phyloP scores from a whole-genome alignment of 441 rosid species.

The Corymbia citriodora region DNA sequence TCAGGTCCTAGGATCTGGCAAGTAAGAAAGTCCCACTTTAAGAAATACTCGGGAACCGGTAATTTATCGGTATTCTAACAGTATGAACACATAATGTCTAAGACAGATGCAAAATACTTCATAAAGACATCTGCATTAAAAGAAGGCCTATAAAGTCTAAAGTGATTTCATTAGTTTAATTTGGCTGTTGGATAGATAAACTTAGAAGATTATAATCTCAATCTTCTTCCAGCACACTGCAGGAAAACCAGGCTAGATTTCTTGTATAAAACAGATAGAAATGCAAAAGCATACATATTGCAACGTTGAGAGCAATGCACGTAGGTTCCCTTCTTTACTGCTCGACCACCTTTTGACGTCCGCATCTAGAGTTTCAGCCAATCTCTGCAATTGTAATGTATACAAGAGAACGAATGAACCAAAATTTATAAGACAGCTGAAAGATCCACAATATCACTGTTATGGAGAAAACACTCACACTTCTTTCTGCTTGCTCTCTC shows the following conservation, averaged over 20 bases:
- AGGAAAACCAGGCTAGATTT: slow-evolving; percentile 2
- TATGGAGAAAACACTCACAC: slow-evolving; percentile 26
- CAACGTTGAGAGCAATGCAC: slow-evolving; percentile 91
- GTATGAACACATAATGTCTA: not conserved
- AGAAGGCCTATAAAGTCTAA: not conserved
- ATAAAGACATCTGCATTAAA: not conserved
- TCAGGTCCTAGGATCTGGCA: slow-evolving; percentile 80
- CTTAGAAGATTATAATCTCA: not conserved
- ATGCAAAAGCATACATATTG: slow-evolving; percentile 67
- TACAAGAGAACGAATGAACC: slow-evolving; percentile 1
- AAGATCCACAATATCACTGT: slow-evolving; percentile 1
- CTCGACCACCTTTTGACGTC: slow-evolving; percentile 96
- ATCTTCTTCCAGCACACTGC: not conserved
- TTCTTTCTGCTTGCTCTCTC: slow-evolving; percentile 90
- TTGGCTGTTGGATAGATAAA: not conserved
- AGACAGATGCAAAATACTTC: not conserved
- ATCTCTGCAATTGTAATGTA: slow-evolving; percentile 44
- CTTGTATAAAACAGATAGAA: not conserved
- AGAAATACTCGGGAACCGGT: not conserved
- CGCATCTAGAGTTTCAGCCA: slow-evolving; percentile 82
- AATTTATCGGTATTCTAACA: not conserved
- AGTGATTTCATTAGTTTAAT: not conserved
- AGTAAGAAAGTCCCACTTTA: not conserved
- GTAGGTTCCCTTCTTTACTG: slow-evolving; percentile 91
- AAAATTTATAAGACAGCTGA: not conserved